Conservation (phyloP, 1,284 basidiomycete genomes). For the Moesziomyces sp. region DNA sequence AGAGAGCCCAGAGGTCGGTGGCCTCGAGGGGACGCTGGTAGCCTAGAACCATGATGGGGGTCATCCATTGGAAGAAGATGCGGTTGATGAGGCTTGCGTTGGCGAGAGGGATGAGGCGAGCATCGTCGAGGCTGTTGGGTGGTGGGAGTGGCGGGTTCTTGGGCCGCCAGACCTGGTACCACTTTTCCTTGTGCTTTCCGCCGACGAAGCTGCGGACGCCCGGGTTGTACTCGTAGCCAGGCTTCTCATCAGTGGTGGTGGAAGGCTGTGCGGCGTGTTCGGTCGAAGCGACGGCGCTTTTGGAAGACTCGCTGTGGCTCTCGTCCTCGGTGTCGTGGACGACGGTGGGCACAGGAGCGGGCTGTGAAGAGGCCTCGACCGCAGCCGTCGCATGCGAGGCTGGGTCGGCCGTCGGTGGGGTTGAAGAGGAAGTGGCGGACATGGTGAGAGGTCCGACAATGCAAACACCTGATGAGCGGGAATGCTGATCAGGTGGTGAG, state of each 20-base stretch:
- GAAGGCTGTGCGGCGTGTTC: conserved; percentile 19
- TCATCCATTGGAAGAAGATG: conserved; percentile 80
- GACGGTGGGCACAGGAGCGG: conserved; percentile 3
- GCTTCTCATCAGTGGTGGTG: conserved; percentile 20
- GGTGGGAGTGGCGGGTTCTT: conserved; percentile 61
- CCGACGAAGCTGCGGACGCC: conserved; percentile 54
- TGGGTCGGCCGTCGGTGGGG: neutral
- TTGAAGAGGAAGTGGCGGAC: neutral
- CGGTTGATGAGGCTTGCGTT: conserved; percentile 72
- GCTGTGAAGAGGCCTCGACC: neutral
- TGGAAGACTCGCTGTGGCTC: conserved; percentile 33
- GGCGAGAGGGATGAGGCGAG: conserved; percentile 72
- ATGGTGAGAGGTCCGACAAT: neutral
- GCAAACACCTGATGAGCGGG: neutral
- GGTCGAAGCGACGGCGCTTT: conserved; percentile 27
- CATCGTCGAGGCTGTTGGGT: conserved; percentile 72
- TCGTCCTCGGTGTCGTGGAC: conserved; percentile 28
- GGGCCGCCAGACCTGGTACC: conserved; percentile 65
- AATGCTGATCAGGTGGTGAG: neutral
- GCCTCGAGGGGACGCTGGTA: conserved; percentile 83
- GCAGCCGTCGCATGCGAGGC: neutral
- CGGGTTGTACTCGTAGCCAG: conserved; percentile 53
- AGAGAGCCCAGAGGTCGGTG: conserved; percentile 84
- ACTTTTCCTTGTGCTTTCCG: conserved; percentile 58
- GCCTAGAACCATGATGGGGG: conserved; percentile 75